Percentiles rank a stretch among this genome's conserved stretches.
These are phyloP conservation scores for Lactarius hengduanensis DNA, from an alignment of 768 basidiomycete genomes.

Conservation along the genomic window DNA sequence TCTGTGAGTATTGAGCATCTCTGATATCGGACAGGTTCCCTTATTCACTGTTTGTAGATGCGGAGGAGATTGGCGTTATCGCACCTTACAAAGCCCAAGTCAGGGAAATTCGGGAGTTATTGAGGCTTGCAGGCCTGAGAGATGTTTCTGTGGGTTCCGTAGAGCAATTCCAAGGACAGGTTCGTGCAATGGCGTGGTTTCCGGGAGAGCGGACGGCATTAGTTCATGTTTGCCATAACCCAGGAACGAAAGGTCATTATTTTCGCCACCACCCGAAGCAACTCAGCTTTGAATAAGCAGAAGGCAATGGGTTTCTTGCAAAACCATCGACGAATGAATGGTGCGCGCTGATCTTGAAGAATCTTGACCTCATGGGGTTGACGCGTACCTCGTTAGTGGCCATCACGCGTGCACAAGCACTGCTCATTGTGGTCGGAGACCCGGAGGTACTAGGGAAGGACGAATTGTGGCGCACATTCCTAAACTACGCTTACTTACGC, in stretches of 20 bases:
- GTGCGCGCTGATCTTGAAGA: conserved; percentile 28
- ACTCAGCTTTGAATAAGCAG: conserved; percentile 30
- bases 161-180: conserved; percentile 46
- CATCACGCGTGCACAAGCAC: conserved; percentile 61
- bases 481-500: conserved; percentile 51
- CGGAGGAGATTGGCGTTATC: conserved; percentile 40
- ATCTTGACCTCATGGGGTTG: not conserved
- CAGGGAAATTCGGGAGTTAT: conserved; percentile 34
- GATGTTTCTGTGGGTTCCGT: conserved; percentile 40
- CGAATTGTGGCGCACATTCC: conserved; percentile 57
- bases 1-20: conserved; percentile 33
- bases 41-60: conserved; percentile 25
- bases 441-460: conserved; percentile 56
- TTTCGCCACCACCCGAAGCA: conserved; percentile 40
- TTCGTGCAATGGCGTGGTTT: conserved; percentile 21
- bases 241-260: conserved; percentile 42
- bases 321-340: conserved; percentile 41
- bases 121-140: conserved; percentile 25
- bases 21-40: not conserved
- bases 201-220: no score
- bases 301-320: conserved; percentile 39
- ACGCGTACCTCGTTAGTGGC: conserved; percentile 45
- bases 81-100: conserved; percentile 43
- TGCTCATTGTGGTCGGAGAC: conserved; percentile 63
- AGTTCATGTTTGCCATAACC: no score